Evolutionary conservation across 345 rosid genomes (phyloP), one percentile per base, ranked within the genome.

Genomic region (Mangifera indica): DNA sequence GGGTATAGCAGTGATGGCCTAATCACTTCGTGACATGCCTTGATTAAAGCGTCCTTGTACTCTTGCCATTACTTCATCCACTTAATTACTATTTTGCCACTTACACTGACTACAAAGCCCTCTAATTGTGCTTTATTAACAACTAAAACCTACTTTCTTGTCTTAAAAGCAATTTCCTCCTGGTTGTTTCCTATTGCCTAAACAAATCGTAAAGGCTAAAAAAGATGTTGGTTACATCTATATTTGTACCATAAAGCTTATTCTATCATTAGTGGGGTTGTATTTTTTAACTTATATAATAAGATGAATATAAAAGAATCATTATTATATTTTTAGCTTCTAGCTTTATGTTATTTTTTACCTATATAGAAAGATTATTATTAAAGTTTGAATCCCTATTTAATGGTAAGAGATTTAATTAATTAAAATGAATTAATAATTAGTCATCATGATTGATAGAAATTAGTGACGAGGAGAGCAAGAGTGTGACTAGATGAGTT

Each of bases 1-100:
- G 78, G 68, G 79, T n/a, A n/a, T 34, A 34, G 37, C 70, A 55
- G 80, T 80, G 81, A 81, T 83, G 82, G 89, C 79, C 81, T 75
- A 76, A 74, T 81, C 87, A 78, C 72, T 69, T n/a, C 40, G 68
- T 65, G 70, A 48, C 65, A 56, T 32, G 78, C 84, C 87, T 76
- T 67, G 81, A 77, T 82, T 71, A 63, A 74, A 75, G 80, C 70
- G 77, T 74, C 77, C 49, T 48, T 45, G 15, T 37, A 7, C 45
- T 17, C 18, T 56, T 56, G 72, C 81, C 82, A 53, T 72, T 22
- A 4, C 65, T 40, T 79, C 70, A 8, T 10, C 10, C 8, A 0
- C 5, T 0, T 49, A 83, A 40, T 78, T 77, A 60, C 85, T 11
- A 13, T 60, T 64, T 18, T 73, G 77, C 84, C 89, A 80, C 76